These are phyloP conservation scores for Ambrosia artemisiifolia DNA, from an alignment of 129 eudicot species.

Conservation along the genomic window DNA sequence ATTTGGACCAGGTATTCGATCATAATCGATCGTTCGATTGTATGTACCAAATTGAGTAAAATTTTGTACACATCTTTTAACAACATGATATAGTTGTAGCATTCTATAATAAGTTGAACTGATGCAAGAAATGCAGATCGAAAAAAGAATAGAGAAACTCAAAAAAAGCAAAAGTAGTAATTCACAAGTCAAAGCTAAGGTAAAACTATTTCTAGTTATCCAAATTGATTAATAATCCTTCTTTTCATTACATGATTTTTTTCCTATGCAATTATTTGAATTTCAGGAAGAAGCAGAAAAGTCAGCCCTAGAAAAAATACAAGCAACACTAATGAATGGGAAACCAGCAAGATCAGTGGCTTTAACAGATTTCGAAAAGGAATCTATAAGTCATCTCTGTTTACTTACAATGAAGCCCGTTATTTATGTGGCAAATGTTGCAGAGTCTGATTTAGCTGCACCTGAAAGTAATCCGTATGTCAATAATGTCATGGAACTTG, in stretches of 20 bases:
- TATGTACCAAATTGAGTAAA: background rate
- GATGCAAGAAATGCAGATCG: slow-evolving; percentile 82
- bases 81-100: background rate
- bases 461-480: slow-evolving; percentile 81
- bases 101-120: slow-evolving; percentile 26
- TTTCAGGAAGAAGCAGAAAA: slow-evolving; percentile 97
- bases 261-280: slow-evolving; percentile 4
- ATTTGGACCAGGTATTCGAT: slow-evolving; percentile 99
- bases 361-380: slow-evolving; percentile 71
- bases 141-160: slow-evolving; percentile 90
- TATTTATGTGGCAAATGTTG: slow-evolving; percentile 88
- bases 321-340: slow-evolving; percentile 73
- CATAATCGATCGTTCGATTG: too few relatives aligned
- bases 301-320: slow-evolving; percentile 72
- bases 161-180: slow-evolving; percentile 76
- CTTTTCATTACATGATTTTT: background rate
- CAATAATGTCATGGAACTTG: slow-evolving; percentile 69
- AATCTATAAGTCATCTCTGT: slow-evolving; percentile 81
- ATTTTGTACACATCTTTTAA: background rate
- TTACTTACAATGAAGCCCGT: slow-evolving; percentile 95
- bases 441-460: slow-evolving; percentile 88
- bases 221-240: background rate
- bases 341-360: slow-evolving; percentile 94
- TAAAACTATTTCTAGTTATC: slow-evolving; percentile 16
- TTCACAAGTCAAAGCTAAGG: slow-evolving; percentile 81